A percentile compares a stretch with the other conserved stretches of the same genome.
Conservation (phyloP, 2,329 filamentous ascomycete species). For the Decorospora gaudefroyi region DNA sequence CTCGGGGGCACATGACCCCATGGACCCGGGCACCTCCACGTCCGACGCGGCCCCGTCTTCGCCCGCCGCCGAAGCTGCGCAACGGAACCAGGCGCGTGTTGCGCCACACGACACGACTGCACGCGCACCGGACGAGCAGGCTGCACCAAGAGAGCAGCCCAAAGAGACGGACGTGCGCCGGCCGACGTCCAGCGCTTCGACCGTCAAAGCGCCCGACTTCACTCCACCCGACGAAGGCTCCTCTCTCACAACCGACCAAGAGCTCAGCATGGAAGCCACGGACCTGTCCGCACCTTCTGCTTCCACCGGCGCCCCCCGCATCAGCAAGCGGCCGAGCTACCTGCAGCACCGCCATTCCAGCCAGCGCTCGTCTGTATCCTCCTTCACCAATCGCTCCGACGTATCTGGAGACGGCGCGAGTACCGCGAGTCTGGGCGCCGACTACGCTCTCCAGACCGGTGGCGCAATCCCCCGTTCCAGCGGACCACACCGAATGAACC, state of each 20-base stretch:
- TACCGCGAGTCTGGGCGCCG: slow-evolving; percentile 74
- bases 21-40: slow-evolving; percentile 34
- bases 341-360: slow-evolving; percentile 60
- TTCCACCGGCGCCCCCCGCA: slow-evolving; percentile 29
- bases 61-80: slow-evolving; percentile 51
- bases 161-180: slow-evolving; percentile 33
- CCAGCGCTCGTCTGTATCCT: slow-evolving; percentile 63
- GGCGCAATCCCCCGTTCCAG: slow-evolving; percentile 65
- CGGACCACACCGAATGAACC: slow-evolving; percentile 53
- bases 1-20: slow-evolving; percentile 30
- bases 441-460: slow-evolving; percentile 82
- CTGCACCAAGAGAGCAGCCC: slow-evolving; percentile 15
- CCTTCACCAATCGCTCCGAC: slow-evolving; percentile 59
- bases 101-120: slow-evolving; percentile 9
- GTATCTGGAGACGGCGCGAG: slow-evolving; percentile 66
- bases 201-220: slow-evolving; percentile 47
- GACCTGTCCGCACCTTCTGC: slow-evolving; percentile 24
- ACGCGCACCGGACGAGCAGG: slow-evolving; percentile 7
- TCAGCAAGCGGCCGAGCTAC: slow-evolving; percentile 59
- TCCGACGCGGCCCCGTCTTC: slow-evolving; percentile 50
- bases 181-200: slow-evolving; percentile 48
- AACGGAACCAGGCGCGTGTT: slow-evolving; percentile 31
- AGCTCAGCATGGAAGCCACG: slow-evolving; percentile 38
- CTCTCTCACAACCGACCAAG: slow-evolving; percentile 36
- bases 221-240: slow-evolving; percentile 36